Conservation (phyloP, 768 basidiomycete species). For the Glaciozyma antarctica region DNA sequence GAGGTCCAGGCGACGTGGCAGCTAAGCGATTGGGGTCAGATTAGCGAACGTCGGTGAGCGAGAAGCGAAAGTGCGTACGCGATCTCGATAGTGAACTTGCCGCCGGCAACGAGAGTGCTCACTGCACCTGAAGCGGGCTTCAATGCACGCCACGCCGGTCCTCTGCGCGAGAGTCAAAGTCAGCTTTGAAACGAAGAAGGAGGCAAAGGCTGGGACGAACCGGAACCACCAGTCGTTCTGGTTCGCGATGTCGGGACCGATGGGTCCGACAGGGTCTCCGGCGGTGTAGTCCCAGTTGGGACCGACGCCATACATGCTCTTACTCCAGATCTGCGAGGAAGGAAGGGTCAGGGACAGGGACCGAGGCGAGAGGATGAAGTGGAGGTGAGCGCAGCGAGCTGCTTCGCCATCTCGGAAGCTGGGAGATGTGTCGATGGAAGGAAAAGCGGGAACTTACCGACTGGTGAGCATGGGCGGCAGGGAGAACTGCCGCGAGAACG, state of each 20-base stretch:
- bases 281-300: background rate
- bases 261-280: constrained; percentile 3
- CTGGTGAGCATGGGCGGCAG: too few species aligned
- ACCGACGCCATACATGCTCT: background rate
- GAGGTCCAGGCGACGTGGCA: constrained; percentile 11
- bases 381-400: too few species aligned
- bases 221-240: constrained; percentile 27
- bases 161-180: background rate
- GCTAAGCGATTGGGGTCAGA: too few species aligned
- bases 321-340: background rate
- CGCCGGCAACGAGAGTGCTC: constrained; percentile 20
- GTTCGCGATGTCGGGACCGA: constrained; percentile 7
- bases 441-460: too few species aligned
- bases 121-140: constrained; percentile 1
- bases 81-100: constrained; percentile 15
- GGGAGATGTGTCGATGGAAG: too few species aligned
- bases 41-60: too few species aligned
- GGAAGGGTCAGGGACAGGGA: too few species aligned
- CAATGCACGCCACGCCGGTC: constrained; percentile 10
- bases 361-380: too few species aligned
- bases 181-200: background rate
- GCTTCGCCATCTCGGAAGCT: too few species aligned
- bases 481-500: too few species aligned
- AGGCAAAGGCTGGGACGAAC: too few species aligned
- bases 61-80: background rate